phyloP scores from a whole-genome alignment of 192 early-diverging fungal species.

The Gonapodya prolifera region DNA sequence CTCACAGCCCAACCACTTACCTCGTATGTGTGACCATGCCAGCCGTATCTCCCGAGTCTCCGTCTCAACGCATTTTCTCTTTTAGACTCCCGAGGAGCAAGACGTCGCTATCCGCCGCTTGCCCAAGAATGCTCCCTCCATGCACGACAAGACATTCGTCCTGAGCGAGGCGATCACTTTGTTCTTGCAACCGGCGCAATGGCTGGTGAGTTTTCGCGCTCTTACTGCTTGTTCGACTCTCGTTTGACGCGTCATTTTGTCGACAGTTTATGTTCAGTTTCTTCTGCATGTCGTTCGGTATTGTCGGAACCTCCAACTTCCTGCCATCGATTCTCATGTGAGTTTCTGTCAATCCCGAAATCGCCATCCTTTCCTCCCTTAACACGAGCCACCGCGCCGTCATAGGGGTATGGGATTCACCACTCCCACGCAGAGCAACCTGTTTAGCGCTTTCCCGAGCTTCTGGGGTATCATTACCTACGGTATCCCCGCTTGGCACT shows the following conservation, averaged over 20 bases:
- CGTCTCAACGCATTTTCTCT: not conserved
- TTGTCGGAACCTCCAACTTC: not conserved
- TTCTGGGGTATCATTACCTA: not conserved
- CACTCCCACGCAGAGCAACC: not conserved
- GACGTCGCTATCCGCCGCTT: constrained; percentile 1
- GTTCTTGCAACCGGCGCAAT: not conserved
- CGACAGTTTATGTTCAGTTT: not conserved
- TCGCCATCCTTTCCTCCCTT: too few relatives aligned
- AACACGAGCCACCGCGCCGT: too few relatives aligned
- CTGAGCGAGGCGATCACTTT: not conserved
- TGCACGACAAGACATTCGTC: not conserved
- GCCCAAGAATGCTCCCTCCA: not conserved
- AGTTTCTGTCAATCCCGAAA: too few relatives aligned
- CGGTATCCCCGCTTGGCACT: not conserved
- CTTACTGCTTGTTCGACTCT: too few relatives aligned
- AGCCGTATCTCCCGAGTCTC: not conserved
- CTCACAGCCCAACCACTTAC: not conserved
- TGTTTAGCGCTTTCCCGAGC: not conserved
- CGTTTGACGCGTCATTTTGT: not conserved
- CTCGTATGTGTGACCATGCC: not conserved
- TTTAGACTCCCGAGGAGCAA: not conserved
- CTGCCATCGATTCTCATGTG: not conserved
- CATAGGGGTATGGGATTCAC: not conserved
- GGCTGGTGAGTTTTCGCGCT: not conserved
- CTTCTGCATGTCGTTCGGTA: not conserved